phyloP scores from a whole-genome alignment of 768 basidiomycete species.

The Macrolepiota fuliginosa region DNA sequence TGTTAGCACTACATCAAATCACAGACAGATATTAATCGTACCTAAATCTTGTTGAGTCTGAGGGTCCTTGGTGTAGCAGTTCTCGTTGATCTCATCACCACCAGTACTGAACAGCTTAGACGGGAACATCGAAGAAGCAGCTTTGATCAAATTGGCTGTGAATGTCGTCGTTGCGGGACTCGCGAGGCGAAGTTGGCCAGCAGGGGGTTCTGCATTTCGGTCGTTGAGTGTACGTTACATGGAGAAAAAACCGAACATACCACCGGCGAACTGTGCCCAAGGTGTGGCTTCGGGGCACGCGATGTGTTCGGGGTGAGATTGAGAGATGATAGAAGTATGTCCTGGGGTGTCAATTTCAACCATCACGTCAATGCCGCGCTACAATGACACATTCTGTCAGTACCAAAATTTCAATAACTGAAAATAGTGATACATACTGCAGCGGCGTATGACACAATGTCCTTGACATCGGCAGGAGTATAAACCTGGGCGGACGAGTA shows the following conservation, averaged over 20 bases:
- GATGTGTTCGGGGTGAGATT: too few species aligned
- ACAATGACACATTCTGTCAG: too few species aligned
- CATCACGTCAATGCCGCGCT: slow-evolving; percentile 75
- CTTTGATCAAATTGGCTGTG: slow-evolving; percentile 47
- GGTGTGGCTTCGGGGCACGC: slow-evolving; percentile 61
- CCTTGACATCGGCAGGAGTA: slow-evolving; percentile 47
- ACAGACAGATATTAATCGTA: not conserved
- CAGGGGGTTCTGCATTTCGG: slow-evolving; percentile 60
- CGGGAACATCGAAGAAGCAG: slow-evolving; percentile 52
- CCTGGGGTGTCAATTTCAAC: too few species aligned
- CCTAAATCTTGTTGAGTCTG: slow-evolving; percentile 55
- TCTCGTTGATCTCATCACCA: slow-evolving; percentile 75
- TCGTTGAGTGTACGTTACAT: not conserved
- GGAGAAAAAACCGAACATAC: not conserved
- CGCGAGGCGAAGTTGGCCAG: slow-evolving; percentile 79
- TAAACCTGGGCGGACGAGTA: slow-evolving; percentile 61
- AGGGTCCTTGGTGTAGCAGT: slow-evolving; percentile 63
- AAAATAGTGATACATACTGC: slow-evolving; percentile 23
- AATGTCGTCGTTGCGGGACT: too few species aligned
- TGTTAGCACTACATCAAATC: not conserved
- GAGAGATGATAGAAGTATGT: too few species aligned
- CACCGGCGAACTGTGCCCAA: slow-evolving; percentile 56
- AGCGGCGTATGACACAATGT: slow-evolving; percentile 55
- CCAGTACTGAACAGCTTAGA: slow-evolving; percentile 81
- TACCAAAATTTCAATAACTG: too few species aligned